A percentile compares a stretch with the other conserved stretches of the same genome.
Evolutionary conservation across 148 eudicot genomes (phyloP).

Genomic region (Euryodendron excelsum): DNA sequence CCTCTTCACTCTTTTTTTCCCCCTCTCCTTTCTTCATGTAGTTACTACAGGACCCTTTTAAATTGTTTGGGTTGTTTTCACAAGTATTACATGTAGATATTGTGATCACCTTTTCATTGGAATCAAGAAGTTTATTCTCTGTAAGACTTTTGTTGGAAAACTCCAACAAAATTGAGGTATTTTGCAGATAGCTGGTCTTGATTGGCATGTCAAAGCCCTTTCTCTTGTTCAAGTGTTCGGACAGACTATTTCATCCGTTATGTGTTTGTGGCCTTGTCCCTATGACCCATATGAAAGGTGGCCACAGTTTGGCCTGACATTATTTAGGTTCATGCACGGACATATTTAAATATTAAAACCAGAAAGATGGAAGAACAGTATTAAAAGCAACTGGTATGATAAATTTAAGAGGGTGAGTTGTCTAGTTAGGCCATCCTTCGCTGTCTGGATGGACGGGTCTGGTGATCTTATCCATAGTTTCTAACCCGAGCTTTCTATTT

Average conservation of each 20-base stretch:
- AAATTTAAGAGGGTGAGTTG: neutral
- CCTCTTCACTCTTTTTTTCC: slow-evolving; percentile 2
- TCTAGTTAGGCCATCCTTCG: neutral
- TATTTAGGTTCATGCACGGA: neutral
- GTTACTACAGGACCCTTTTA: slow-evolving; percentile 18
- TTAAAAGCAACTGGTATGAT: neutral
- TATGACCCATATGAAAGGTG: neutral
- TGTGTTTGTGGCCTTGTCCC: neutral
- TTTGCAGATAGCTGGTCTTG: neutral
- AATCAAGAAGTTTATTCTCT: slow-evolving; percentile 30
- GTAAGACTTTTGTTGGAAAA: slow-evolving; percentile 18
- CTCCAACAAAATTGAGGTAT: slow-evolving; percentile 12
- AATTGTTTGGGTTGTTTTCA: slow-evolving; percentile 31
- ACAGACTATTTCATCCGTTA: neutral
- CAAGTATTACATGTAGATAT: slow-evolving; percentile 52
- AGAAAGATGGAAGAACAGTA: neutral
- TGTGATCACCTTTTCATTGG: slow-evolving; percentile 24
- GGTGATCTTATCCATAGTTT: neutral
- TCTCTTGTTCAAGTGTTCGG: neutral
- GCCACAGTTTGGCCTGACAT: neutral
- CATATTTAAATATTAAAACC: neutral
- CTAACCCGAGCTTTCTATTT: neutral
- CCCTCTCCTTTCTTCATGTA: slow-evolving; percentile 18
- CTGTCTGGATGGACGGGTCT: neutral
- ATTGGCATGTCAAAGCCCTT: neutral